Percentiles rank a stretch among this genome's conserved stretches.
Evolutionary conservation across 768 basidiomycete genomes (phyloP).

Genomic region (Boletus barrowsii): DNA sequence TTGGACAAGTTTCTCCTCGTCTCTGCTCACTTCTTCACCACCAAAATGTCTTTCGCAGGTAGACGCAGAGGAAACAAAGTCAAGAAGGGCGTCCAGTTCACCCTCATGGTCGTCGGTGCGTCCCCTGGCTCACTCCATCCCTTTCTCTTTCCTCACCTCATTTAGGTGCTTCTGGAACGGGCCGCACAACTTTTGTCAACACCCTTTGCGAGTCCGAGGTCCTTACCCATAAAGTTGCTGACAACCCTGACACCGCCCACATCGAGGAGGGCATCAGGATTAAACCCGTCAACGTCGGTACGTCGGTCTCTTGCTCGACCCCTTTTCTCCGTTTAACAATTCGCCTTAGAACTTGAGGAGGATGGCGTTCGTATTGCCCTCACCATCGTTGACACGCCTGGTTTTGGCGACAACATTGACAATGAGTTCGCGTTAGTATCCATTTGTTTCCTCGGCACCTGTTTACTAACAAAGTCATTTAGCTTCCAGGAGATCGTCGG

Average conservation of each 20-base stretch:
- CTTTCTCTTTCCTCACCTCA: constrained; percentile 4
- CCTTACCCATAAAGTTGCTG: constrained; percentile 80
- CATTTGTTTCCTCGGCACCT: constrained; percentile 3
- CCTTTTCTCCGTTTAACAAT: not conserved
- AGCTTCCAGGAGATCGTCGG: constrained; percentile 98
- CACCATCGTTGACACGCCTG: constrained; percentile 98
- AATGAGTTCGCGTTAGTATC: constrained; percentile 91
- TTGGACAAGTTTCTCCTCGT: constrained; percentile 33
- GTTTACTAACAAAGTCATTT: constrained; percentile 5
- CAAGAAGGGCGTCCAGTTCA: constrained; percentile 99
- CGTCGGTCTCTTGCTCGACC: not conserved
- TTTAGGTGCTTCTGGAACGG: constrained; percentile 95
- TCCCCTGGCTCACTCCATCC: constrained; percentile 12
- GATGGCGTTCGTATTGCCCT: constrained; percentile 97
- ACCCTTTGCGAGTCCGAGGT: constrained; percentile 97
- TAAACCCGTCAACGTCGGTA: constrained; percentile 92
- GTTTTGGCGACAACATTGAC: constrained; percentile 98
- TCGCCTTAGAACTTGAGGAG: constrained; percentile 83
- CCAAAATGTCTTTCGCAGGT: constrained; percentile 78
- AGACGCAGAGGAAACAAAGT: constrained; percentile 90
- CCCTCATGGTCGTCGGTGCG: constrained; percentile 96
- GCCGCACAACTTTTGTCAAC: constrained; percentile 98
- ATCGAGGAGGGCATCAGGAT: constrained; percentile 93
- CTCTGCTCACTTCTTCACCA: constrained; percentile 27
- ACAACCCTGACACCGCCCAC: constrained; percentile 85